A percentile compares a stretch with the other conserved stretches of the same genome.
These are phyloP conservation scores for Candida ascalaphidarum DNA, from an alignment of 805 yeast species.

Conservation along the genomic window DNA sequence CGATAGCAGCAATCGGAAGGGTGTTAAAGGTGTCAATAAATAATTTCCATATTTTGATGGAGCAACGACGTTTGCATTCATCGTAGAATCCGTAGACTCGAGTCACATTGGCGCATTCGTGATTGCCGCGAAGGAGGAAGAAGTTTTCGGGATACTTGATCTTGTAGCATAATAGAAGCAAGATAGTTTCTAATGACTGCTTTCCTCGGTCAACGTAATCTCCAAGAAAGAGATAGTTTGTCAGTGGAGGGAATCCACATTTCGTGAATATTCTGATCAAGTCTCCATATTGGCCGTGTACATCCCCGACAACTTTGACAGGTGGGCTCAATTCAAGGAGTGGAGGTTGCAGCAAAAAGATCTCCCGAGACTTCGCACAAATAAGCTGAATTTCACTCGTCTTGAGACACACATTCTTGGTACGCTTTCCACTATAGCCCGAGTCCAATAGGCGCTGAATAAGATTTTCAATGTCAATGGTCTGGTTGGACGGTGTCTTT, in stretches of 20 bases:
- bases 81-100: conserved; percentile 96
- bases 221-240: conserved; percentile 88
- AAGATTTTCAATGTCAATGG: conserved; percentile 67
- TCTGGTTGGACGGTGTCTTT: conserved; percentile 6
- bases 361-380: conserved; percentile 82
- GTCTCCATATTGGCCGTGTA: conserved; percentile 95
- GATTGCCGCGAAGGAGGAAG: conserved; percentile 88
- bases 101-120: conserved; percentile 95
- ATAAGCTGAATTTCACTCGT: conserved; percentile 76
- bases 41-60: conserved; percentile 86
- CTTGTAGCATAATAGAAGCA: conserved; percentile 82
- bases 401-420: conserved; percentile 81
- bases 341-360: conserved; percentile 85
- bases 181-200: conserved; percentile 87
- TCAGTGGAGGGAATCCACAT: conserved; percentile 94
- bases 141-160: conserved; percentile 96
- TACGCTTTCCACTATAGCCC: conserved; percentile 91
- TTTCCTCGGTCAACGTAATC: conserved; percentile 98
- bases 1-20: conserved; percentile 90
- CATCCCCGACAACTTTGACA: conserved; percentile 85
- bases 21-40: conserved; percentile 95
- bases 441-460: conserved; percentile 91
- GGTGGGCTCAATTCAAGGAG: conserved; percentile 80
- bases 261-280: conserved; percentile 83
- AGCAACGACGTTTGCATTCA: conserved; percentile 92